Evolutionary conservation across 345 rosid genomes (phyloP).

Genomic region (Eucalyptus viminalis): DNA sequence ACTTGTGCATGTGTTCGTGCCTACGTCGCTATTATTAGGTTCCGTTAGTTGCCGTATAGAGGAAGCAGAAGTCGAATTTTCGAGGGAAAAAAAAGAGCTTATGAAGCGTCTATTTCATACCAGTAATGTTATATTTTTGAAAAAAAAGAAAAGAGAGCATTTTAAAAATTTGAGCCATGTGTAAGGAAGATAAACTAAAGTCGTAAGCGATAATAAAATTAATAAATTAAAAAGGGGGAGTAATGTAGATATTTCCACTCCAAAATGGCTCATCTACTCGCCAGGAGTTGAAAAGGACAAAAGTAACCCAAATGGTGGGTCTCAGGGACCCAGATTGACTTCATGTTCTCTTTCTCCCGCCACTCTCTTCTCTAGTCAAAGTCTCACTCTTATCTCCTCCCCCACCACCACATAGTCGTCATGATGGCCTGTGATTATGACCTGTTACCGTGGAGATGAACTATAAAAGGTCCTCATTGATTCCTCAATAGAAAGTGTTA

Average conservation of each 20-base stretch:
- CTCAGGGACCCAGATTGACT: background rate
- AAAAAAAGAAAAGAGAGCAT: background rate
- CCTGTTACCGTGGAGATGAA: background rate
- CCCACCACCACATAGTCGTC: too few relatives aligned
- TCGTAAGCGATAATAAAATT: background rate
- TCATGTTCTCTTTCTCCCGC: background rate
- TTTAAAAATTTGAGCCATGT: background rate
- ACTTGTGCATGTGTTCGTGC: background rate
- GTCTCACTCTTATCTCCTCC: too few relatives aligned
- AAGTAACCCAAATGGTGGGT: background rate
- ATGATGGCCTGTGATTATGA: background rate
- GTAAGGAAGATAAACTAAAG: background rate
- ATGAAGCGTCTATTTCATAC: background rate
- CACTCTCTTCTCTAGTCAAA: too few relatives aligned
- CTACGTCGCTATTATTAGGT: background rate
- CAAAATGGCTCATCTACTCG: background rate
- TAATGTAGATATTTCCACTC: background rate
- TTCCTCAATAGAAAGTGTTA: background rate
- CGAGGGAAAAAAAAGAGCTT: background rate
- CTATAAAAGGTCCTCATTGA: background rate
- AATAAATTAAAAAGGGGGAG: background rate
- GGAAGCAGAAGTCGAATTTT: background rate
- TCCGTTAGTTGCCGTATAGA: background rate
- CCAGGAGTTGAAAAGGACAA: background rate
- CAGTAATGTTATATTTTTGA: background rate